Conservation (phyloP, 352 stramenopile genomes). For the Elongisporangium anandrum region DNA sequence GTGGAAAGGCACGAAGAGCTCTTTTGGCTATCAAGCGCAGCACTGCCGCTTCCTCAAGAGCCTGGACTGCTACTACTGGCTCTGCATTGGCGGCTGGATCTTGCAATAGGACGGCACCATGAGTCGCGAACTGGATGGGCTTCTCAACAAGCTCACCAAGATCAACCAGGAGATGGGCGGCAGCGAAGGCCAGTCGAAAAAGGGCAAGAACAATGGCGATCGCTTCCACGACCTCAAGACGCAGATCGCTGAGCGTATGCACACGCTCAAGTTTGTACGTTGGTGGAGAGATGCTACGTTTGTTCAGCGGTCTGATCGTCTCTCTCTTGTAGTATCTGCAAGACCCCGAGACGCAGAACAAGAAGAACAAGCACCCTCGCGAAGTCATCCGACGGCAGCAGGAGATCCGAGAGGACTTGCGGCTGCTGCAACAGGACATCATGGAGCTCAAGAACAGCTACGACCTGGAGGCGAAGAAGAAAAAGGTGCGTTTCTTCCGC, state of each 20-base stretch:
- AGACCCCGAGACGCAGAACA: constrained; percentile 63
- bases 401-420: constrained; percentile 79
- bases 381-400: constrained; percentile 78
- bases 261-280: constrained; percentile 71
- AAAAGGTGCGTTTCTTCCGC: constrained; percentile 37
- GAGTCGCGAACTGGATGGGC: constrained; percentile 74
- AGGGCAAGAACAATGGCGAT: constrained; percentile 58
- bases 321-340: constrained; percentile 43
- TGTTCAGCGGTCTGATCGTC: too few species aligned
- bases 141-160: constrained; percentile 65
- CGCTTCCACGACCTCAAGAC: constrained; percentile 79
- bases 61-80: background rate
- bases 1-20: background rate
- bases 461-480: constrained; percentile 78
- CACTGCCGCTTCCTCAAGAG: background rate
- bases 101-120: constrained; percentile 17
- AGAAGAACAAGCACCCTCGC: constrained; percentile 66
- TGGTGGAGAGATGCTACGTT: background rate
- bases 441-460: constrained; percentile 65
- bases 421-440: constrained; percentile 66
- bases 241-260: constrained; percentile 73
- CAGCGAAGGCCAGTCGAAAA: constrained; percentile 65
- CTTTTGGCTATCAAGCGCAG: background rate
- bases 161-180: constrained; percentile 82
- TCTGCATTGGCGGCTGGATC: too few species aligned